phyloP scores from a whole-genome alignment of 1,284 basidiomycete species.

The Heterobasidion annosum region DNA sequence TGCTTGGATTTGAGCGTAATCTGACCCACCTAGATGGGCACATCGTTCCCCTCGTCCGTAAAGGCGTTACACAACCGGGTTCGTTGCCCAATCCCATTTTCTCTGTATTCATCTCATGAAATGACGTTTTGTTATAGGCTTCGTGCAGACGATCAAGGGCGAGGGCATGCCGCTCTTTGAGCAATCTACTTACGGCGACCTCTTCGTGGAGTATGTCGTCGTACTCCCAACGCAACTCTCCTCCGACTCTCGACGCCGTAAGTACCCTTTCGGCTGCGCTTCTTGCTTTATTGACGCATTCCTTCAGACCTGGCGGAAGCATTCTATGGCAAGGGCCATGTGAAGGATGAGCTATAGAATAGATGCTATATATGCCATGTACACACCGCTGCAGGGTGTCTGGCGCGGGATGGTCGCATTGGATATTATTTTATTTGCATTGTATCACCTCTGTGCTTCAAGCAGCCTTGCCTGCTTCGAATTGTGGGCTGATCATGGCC shows the following conservation, averaged over 20 bases:
- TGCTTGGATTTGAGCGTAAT: constrained; percentile 77
- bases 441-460: background rate
- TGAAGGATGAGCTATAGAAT: constrained; percentile 45
- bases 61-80: constrained; percentile 87
- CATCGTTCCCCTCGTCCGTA: constrained; percentile 59
- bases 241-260: constrained; percentile 60
- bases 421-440: constrained; percentile 7
- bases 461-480: too few relatives aligned
- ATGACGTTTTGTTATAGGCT: constrained; percentile 35
- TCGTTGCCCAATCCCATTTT: constrained; percentile 8
- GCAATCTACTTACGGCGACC: constrained; percentile 60
- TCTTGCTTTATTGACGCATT: constrained; percentile 7
- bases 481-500: too few relatives aligned
- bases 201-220: constrained; percentile 89
- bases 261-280: constrained; percentile 10
- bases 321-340: constrained; percentile 32
- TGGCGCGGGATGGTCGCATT: background rate
- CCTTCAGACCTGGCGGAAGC: constrained; percentile 43
- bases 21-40: constrained; percentile 88
- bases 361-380: background rate
- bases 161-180: constrained; percentile 85
- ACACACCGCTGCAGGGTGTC: background rate
- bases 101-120: background rate
- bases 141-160: constrained; percentile 76
- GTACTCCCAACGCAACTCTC: constrained; percentile 72